Evolutionary conservation across 495 filamentous ascomycete genomes (phyloP).

Genomic region (Hypoxylon perforatum): DNA sequence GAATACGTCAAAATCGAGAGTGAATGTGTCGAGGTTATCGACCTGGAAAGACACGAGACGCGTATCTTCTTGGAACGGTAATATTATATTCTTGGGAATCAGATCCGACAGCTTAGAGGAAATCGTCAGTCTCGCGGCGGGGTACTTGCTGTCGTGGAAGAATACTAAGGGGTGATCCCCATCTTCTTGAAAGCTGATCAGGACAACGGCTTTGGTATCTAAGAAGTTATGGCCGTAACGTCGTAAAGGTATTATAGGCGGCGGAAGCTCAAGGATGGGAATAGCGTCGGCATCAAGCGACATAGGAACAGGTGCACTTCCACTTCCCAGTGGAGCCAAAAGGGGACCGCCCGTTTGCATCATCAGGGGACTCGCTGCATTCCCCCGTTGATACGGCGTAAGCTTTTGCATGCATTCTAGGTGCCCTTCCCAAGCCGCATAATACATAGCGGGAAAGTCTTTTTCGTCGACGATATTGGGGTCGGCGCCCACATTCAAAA

Average conservation of each 20-base stretch:
- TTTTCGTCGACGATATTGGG: constrained; percentile 88
- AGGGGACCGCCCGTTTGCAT: constrained; percentile 43
- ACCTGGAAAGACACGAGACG: constrained; percentile 94
- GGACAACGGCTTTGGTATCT: constrained; percentile 94
- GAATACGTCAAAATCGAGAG: constrained; percentile 97
- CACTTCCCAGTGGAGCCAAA: constrained; percentile 54
- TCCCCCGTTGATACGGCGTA: constrained; percentile 62
- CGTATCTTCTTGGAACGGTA: constrained; percentile 96
- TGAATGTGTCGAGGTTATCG: constrained; percentile 89
- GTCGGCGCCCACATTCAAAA: constrained; percentile 80
- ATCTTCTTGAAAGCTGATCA: constrained; percentile 83
- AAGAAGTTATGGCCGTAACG: constrained; percentile 98
- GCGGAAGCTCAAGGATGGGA: constrained; percentile 89
- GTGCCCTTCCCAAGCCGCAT: constrained; percentile 98
- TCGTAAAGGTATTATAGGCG: constrained; percentile 92
- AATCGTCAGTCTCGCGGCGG: constrained; percentile 92
- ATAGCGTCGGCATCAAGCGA: constrained; percentile 85
- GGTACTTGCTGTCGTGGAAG: constrained; percentile 95
- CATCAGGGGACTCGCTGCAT: constrained; percentile 42
- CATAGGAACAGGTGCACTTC: constrained; percentile 69
- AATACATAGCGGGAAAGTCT: constrained; percentile 93
- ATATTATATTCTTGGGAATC: constrained; percentile 92
- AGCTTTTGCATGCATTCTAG: constrained; percentile 93
- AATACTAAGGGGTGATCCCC: constrained; percentile 80
- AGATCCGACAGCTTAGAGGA: constrained; percentile 95